Evolutionary conservation across 805 yeast species (phyloP), one percentile per base, ranked within the genome.

Genomic region (Cyberlindnera petersonii): DNA sequence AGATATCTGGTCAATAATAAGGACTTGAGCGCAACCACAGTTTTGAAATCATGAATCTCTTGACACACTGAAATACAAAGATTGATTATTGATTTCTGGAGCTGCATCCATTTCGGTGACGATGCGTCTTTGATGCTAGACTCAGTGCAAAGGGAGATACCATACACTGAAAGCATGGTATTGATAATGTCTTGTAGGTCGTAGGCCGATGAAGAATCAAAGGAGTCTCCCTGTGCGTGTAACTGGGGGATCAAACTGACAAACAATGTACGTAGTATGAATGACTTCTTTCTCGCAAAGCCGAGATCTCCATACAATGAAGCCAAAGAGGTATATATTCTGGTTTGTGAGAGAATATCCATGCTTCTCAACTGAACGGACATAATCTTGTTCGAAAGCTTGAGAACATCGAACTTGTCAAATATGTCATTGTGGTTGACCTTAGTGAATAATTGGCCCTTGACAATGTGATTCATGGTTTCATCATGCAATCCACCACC

Each of bases 251-350:
- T 53, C 9, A 80, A 52, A 2, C 75, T 62, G 6, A 74, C 71
- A 19, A 89, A 60, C 22, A 88, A 60, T n/a, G 78, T 74, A 31
- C 88, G 71, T 4, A 87, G 59, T 26, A 84, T 70, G 45, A 89
- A 77, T 0, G 85, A 77, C 47, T 78, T 71, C 50, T 88, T 89
- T 44, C 97, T 68, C 9, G 55, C 40, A 52, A 83, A 69, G 1
- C 79, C 78, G 33, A 87, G 65, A 22, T 71, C 74, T 3, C 75
- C 67, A 57, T 81, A 87, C 1, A 86, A 63, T 3, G 76, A 56
- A 0, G 93, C 82, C 45, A 89, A 61, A 0, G 83, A 71, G 16
- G 81, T 71, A 55, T 82, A 81, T 0, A 88, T 70, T 30, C 74
- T 65, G 40, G 80, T 70, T 52, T 82, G 88, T 6, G 79, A 74